Evolutionary conservation across 345 rosid species (phyloP).

Genomic region (Draba incana): DNA sequence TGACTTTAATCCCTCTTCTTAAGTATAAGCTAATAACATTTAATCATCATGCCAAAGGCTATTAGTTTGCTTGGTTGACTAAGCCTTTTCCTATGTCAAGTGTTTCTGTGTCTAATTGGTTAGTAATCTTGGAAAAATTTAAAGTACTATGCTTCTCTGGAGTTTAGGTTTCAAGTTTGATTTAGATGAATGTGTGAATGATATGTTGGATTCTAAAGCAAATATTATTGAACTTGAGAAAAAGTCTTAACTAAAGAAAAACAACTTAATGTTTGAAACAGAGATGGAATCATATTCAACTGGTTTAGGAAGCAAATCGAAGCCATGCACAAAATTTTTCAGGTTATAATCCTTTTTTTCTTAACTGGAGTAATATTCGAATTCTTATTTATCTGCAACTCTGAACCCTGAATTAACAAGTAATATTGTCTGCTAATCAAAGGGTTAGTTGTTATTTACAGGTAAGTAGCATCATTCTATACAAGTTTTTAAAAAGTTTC

Average conservation of each 20-base stretch:
- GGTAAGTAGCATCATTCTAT: constrained; percentile 24
- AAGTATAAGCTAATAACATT: constrained; percentile 31
- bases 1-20: not conserved
- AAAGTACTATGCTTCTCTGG: constrained; percentile 9
- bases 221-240: constrained; percentile 32
- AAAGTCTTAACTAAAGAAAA: constrained; percentile 41
- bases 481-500: not conserved
- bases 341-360: constrained; percentile 79
- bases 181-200: constrained; percentile 36
- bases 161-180: constrained; percentile 38
- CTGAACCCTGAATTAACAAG: not conserved
- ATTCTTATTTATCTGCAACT: constrained; percentile 27
- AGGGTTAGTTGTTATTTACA: constrained; percentile 37
- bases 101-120: constrained; percentile 1
- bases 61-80: not conserved
- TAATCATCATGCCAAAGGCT: constrained; percentile 6
- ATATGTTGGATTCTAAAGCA: constrained; percentile 29
- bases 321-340: constrained; percentile 99
- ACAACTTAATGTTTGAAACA: constrained; percentile 75
- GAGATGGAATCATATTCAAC: constrained; percentile 84
- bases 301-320: constrained; percentile 99
- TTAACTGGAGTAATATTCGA: constrained; percentile 53
- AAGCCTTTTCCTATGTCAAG: constrained; percentile 28
- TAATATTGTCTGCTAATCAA: constrained; percentile 31
- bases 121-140: constrained; percentile 1